phyloP scores from a whole-genome alignment of 148 eudicot species.

The Cornus florida region DNA sequence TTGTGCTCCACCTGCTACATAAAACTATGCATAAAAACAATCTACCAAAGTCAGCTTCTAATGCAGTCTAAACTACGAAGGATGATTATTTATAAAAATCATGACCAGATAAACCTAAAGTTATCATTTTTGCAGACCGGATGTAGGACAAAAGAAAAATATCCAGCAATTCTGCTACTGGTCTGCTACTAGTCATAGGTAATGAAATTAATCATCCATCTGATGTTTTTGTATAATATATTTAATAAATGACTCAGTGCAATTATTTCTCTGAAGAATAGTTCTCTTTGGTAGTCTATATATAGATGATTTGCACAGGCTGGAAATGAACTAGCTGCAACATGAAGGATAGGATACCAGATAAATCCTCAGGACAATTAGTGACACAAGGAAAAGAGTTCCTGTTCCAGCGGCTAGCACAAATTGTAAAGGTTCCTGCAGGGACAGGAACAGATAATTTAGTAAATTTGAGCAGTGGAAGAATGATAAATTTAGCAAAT shows the following conservation, averaged over 20 bases:
- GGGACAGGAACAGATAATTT: conserved; percentile 7
- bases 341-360: conserved; percentile 48
- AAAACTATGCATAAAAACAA: not conserved
- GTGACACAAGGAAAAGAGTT: conserved; percentile 79
- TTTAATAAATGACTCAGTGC: not conserved
- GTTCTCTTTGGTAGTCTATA: conserved; percentile 2
- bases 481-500: conserved; percentile 3
- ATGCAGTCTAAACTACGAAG: no score
- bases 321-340: not conserved
- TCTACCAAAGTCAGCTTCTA: not conserved
- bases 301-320: not conserved
- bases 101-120: not conserved
- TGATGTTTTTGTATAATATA: not conserved
- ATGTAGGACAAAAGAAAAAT: not conserved
- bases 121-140: not conserved
- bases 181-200: not conserved
- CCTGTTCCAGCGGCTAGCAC: conserved; percentile 85
- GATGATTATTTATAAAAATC: not conserved
- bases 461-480: not conserved
- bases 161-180: not conserved
- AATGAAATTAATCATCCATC: not conserved
- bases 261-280: not conserved
- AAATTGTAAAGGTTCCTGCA: conserved; percentile 91
- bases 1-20: not conserved
- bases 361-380: conserved; percentile 85